Conservation (phyloP, 768 basidiomycete genomes). For the Lepiota brunneoincarnata region DNA sequence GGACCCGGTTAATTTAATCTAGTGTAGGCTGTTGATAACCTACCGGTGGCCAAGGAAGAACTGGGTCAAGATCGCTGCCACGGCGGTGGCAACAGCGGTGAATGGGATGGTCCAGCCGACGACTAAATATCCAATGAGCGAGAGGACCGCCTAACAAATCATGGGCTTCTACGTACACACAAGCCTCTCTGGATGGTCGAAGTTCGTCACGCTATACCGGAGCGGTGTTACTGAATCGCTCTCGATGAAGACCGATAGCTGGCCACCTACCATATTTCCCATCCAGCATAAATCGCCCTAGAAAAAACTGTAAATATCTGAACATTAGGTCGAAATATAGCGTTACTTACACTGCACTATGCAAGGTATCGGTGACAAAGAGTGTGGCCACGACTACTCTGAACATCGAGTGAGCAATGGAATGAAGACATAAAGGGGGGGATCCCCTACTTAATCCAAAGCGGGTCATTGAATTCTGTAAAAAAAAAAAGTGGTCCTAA, state of each 20-base stretch:
- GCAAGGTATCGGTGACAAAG: conserved; percentile 30
- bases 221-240: not conserved
- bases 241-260: too few species aligned
- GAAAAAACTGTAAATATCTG: not conserved
- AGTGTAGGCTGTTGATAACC: conserved; percentile 1
- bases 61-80: conserved; percentile 46
- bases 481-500: not conserved
- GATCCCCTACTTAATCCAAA: conserved; percentile 29
- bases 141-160: not conserved
- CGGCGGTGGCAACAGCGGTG: conserved; percentile 40
- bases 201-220: conserved; percentile 29
- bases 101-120: conserved; percentile 46
- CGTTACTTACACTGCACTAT: conserved; percentile 30
- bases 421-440: not conserved
- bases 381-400: conserved; percentile 28
- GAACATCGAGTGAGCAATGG: not conserved
- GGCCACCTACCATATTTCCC: conserved; percentile 22
- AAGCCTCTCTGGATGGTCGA: conserved; percentile 26
- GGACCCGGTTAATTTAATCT: conserved; percentile 13
- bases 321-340: not conserved
- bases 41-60: conserved; percentile 41
- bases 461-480: conserved; percentile 33
- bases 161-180: conserved; percentile 17
- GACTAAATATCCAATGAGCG: conserved; percentile 17
- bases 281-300: conserved; percentile 25